These are phyloP conservation scores for Coemansia sp. DNA, from an alignment of 192 early-diverging fungal species.

Conservation along the genomic window DNA sequence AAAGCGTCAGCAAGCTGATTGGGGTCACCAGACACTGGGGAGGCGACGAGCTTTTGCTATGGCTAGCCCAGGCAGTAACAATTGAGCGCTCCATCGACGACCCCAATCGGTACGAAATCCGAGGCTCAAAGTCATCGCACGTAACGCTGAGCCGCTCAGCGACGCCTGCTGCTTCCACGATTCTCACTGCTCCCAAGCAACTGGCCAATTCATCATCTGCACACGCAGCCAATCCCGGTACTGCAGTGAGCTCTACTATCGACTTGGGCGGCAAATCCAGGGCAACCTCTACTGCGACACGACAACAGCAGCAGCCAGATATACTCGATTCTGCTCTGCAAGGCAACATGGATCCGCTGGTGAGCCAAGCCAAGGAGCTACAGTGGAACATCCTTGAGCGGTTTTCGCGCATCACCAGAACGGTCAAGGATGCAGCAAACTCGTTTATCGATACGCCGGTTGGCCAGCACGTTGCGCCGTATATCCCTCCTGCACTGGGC, in stretches of 20 bases:
- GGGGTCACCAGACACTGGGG: conserved; percentile 61
- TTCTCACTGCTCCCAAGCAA: conserved; percentile 20
- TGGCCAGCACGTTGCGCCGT: conserved; percentile 51
- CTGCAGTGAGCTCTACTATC: not conserved
- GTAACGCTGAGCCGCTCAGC: conserved; percentile 32
- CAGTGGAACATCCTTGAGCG: conserved; percentile 75
- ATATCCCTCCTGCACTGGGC: conserved; percentile 57
- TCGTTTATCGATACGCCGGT: conserved; percentile 57
- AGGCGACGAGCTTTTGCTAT: conserved; percentile 68
- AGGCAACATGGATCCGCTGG: conserved; percentile 53
- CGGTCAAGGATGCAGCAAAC: conserved; percentile 66
- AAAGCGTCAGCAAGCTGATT: conserved; percentile 59
- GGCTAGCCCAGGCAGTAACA: conserved; percentile 56
- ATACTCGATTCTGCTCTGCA: conserved; percentile 38
- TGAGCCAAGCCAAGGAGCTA: conserved; percentile 64
- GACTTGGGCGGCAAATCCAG: not conserved
- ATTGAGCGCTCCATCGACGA: conserved; percentile 48
- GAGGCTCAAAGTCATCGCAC: conserved; percentile 43
- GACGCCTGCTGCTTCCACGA: conserved; percentile 32
- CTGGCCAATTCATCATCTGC: not conserved
- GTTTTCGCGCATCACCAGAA: conserved; percentile 74
- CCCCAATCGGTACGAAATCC: conserved; percentile 44
- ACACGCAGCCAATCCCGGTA: not conserved
- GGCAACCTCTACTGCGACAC: not conserved
- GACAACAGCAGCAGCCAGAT: conserved; percentile 13